phyloP scores from a whole-genome alignment of 805 yeast genomes.

The Cyberlindnera americana region DNA sequence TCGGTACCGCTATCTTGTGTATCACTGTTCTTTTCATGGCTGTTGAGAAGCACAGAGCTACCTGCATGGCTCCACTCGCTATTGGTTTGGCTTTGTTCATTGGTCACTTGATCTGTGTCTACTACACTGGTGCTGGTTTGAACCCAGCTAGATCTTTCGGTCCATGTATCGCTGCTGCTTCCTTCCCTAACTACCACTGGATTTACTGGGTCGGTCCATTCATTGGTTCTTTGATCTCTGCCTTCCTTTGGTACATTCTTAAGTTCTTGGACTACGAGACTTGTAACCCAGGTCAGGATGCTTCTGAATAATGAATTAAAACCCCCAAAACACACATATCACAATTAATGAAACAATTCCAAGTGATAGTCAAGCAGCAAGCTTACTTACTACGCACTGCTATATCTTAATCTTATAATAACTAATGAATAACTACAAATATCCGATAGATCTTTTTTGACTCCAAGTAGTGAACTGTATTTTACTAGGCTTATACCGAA shows the following conservation, averaged over 20 bases:
- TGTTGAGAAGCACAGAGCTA: constrained; percentile 74
- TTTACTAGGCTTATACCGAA: too few relatives aligned
- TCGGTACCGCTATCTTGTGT: constrained; percentile 71
- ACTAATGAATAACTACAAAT: constrained; percentile 2
- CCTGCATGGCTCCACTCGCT: constrained; percentile 75
- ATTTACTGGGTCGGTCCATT: constrained; percentile 91
- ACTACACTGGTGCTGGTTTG: constrained; percentile 86
- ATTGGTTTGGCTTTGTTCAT: constrained; percentile 81
- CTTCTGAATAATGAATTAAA: constrained; percentile 33
- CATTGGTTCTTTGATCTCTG: constrained; percentile 65
- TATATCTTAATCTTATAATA: constrained; percentile 1
- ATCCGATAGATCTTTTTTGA: not conserved
- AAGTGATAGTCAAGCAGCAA: not conserved
- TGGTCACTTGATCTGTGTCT: constrained; percentile 77
- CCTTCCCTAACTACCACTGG: constrained; percentile 85
- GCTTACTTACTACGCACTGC: not conserved
- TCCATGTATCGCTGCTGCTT: constrained; percentile 67
- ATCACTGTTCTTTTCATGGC: constrained; percentile 77
- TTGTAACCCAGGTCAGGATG: constrained; percentile 67
- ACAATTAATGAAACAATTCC: constrained; percentile 1
- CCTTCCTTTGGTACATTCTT: constrained; percentile 62
- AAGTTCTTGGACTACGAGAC: constrained; percentile 65
- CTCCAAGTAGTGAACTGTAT: too few relatives aligned
- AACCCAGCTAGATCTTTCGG: constrained; percentile 91
- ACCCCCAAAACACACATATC: not conserved